phyloP scores from a whole-genome alignment of 768 basidiomycete species.

The Mycena sanguinolenta region DNA sequence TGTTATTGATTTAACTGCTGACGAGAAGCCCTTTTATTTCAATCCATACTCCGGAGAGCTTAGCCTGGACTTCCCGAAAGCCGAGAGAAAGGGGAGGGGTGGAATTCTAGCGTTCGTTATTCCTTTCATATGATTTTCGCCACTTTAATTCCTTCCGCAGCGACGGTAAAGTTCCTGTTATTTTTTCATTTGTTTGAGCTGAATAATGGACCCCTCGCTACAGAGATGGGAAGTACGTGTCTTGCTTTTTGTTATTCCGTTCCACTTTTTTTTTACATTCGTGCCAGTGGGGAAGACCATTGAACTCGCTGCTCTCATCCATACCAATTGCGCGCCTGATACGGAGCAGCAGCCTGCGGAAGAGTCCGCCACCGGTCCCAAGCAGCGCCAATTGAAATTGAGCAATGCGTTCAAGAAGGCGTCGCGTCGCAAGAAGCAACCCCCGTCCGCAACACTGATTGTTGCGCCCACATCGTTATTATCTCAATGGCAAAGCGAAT shows the following conservation, averaged over 20 bases:
- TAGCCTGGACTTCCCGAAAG: slow-evolving; percentile 85
- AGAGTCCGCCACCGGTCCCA: slow-evolving; percentile 46
- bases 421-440: slow-evolving; percentile 48
- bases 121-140: not conserved
- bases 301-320: slow-evolving; percentile 92
- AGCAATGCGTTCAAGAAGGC: slow-evolving; percentile 72
- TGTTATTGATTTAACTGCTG: slow-evolving; percentile 84
- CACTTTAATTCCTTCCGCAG: not conserved
- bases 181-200: not conserved
- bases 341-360: slow-evolving; percentile 47
- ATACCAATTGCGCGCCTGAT: slow-evolving; percentile 73
- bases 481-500: slow-evolving; percentile 93
- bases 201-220: not conserved
- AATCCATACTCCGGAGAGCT: slow-evolving; percentile 94
- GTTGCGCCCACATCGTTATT: slow-evolving; percentile 94
- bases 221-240: slow-evolving; percentile 19
- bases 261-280: slow-evolving; percentile 16
- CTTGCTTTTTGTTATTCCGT: slow-evolving; percentile 21
- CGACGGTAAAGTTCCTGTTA: slow-evolving; percentile 35
- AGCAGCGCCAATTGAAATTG: slow-evolving; percentile 70
- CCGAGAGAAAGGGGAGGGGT: slow-evolving; percentile 81
- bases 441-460: slow-evolving; percentile 81
- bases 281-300: slow-evolving; percentile 91
- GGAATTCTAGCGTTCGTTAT: slow-evolving; percentile 89
- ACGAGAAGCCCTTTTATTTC: slow-evolving; percentile 87